Percentiles rank a stretch among this genome's conserved stretches.
Conservation (phyloP, 352 stramenopile genomes). For the Globisporangium barbulae region DNA sequence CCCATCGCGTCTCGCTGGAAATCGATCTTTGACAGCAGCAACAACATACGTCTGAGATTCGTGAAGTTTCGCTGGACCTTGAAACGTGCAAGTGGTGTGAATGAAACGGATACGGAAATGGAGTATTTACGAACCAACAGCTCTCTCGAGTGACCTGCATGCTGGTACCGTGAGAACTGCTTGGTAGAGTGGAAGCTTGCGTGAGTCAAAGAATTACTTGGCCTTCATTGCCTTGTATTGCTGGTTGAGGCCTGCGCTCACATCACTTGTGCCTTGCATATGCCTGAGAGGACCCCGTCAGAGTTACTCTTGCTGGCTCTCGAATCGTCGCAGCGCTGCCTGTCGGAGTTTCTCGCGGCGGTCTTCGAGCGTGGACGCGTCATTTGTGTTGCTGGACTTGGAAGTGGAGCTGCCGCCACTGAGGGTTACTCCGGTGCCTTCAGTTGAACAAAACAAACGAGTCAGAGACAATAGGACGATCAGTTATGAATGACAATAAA, state of each 20-base stretch:
- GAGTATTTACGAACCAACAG: not conserved
- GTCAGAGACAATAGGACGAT: not conserved
- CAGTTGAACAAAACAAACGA: not conserved
- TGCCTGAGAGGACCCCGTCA: not conserved
- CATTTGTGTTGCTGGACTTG: constrained; percentile 15
- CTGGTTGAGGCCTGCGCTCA: not conserved
- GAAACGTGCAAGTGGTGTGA: constrained; percentile 1
- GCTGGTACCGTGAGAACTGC: not conserved
- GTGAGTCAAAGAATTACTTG: not conserved
- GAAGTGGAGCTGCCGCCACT: constrained; percentile 15
- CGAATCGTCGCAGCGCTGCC: constrained; percentile 55
- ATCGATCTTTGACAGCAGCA: constrained; percentile 5
- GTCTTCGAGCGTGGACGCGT: constrained; percentile 34
- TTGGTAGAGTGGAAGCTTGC: not conserved
- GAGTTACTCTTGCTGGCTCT: constrained; percentile 22
- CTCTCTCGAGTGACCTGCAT: not conserved
- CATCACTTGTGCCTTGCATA: constrained; percentile 6
- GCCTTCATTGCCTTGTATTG: not conserved
- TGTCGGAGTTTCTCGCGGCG: constrained; percentile 64
- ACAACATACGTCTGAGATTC: constrained; percentile 8
- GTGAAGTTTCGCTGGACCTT: constrained; percentile 1
- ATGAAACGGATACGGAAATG: not conserved
- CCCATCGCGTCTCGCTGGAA: constrained; percentile 23
- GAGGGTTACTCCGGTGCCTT: constrained; percentile 47
- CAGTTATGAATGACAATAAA: not conserved